These are phyloP conservation scores for Rhodamnia argentea DNA, from an alignment of 345 rosid species.

Conservation along the genomic window DNA sequence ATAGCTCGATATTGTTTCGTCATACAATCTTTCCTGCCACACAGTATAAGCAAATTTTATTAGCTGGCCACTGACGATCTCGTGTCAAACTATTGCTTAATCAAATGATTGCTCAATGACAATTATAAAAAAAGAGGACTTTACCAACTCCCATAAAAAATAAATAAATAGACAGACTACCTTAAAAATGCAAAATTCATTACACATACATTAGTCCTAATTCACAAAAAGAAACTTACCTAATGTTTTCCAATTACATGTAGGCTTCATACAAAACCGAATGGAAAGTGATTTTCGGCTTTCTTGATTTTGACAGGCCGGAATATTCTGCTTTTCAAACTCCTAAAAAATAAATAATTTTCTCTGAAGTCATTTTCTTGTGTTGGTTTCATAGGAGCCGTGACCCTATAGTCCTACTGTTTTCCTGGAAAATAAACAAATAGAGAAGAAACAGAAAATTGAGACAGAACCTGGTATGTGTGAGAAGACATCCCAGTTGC, in stretches of 20 bases:
- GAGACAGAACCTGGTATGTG: constrained; percentile 5
- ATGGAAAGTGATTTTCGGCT: not conserved
- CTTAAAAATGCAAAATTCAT: not conserved
- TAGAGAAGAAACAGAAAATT: not conserved
- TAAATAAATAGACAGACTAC: not conserved
- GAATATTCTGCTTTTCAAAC: not conserved
- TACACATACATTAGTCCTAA: not conserved
- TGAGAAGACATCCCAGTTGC: constrained; percentile 19
- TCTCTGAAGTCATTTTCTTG: not conserved
- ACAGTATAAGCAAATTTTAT: not conserved
- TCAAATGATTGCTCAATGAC: not conserved
- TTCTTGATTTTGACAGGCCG: not conserved
- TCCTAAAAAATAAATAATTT: not conserved
- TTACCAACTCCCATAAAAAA: not conserved
- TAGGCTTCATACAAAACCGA: not conserved
- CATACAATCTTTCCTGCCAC: not conserved
- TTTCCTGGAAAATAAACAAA: not conserved
- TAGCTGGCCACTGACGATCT: not conserved
- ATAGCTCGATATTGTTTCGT: not conserved
- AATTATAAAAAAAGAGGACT: not conserved
- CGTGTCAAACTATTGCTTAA: not conserved
- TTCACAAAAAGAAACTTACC: not conserved
- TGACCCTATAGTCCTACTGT: not conserved
- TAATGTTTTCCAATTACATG: not conserved
- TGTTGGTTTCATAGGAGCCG: not conserved